phyloP scores from a whole-genome alignment of 75 land plant species.

The Chamaecyparis obtusa region DNA sequence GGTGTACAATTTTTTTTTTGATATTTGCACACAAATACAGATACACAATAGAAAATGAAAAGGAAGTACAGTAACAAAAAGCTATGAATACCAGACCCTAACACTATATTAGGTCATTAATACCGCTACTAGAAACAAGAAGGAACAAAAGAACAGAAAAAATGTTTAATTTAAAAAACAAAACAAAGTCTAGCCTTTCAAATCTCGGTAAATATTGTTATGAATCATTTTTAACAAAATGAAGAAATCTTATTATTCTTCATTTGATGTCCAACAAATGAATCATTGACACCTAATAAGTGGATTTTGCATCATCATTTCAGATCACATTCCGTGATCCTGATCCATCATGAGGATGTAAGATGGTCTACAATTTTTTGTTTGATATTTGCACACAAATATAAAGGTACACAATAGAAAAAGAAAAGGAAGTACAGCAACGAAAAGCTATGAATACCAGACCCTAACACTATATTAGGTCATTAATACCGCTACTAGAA shows the following conservation, averaged over 20 bases:
- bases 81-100: background rate
- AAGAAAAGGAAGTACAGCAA: background rate
- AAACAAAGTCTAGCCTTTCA: background rate
- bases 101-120: background rate
- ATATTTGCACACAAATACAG: background rate
- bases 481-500: background rate
- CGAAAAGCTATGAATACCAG: background rate
- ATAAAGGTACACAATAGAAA: background rate
- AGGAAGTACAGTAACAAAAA: background rate
- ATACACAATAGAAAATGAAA: background rate
- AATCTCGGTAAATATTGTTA: background rate
- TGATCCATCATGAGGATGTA: too few species aligned
- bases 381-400: background rate
- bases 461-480: background rate
- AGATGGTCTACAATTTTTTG: background rate
- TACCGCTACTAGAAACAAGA: background rate
- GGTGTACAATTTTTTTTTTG: background rate
- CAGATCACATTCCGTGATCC: too few species aligned
- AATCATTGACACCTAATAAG: background rate
- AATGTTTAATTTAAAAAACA: too few species aligned
- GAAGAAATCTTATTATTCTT: background rate
- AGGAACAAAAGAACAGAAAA: background rate
- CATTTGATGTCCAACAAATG: background rate
- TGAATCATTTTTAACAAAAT: background rate
- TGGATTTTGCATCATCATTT: background rate